Evolutionary conservation across 139 green algal species (phyloP), one percentile per base, ranked within the genome.

Genomic region (Chlorella sorokiniana): DNA sequence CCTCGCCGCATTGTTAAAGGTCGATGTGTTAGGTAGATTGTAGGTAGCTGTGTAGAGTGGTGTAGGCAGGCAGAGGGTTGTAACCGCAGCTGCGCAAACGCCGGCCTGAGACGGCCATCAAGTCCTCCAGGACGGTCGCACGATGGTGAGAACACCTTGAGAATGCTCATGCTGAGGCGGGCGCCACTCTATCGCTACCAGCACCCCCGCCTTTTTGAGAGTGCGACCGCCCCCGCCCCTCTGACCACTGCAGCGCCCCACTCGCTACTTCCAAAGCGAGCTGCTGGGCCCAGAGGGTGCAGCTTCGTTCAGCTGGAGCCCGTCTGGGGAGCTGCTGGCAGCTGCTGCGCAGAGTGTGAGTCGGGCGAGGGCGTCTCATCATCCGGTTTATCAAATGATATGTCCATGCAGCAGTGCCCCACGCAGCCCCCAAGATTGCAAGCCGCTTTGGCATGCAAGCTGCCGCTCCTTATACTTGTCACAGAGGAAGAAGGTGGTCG

Each of bases 401-500:
- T 9, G 25, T 35, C 20, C 20, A 9, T 37, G 56, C 9, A 35
- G 56, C 56, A 14, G 25, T 65, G 22, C 20, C n/a, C n/a, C n/a
- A n/a, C n/a, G n/a, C n/a, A n/a, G n/a, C n/a, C n/a, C n/a, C n/a
- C n/a, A n/a, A n/a, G n/a, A n/a, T n/a, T n/a, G n/a, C n/a, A n/a
- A n/a, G n/a, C n/a, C n/a, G n/a, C n/a, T n/a, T n/a, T n/a, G n/a
- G n/a, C n/a, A n/a, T n/a, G n/a, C n/a, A 10, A 23, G 6, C 25
- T 23, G 9, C 41, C 2, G n/a, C n/a, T n/a, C n/a, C n/a, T n/a
- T n/a, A n/a, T 11, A 59, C 48, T 11, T 59, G 11, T 59, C 20
- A 54, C 73, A 69, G 54, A 56, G 27, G 37, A 79, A 79, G 73
- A 69, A 69, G 54, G 73, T 79, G 23, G 52, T 79, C 25, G 27